phyloP scores from a whole-genome alignment of 345 rosid genomes.

The Viola odorata region DNA sequence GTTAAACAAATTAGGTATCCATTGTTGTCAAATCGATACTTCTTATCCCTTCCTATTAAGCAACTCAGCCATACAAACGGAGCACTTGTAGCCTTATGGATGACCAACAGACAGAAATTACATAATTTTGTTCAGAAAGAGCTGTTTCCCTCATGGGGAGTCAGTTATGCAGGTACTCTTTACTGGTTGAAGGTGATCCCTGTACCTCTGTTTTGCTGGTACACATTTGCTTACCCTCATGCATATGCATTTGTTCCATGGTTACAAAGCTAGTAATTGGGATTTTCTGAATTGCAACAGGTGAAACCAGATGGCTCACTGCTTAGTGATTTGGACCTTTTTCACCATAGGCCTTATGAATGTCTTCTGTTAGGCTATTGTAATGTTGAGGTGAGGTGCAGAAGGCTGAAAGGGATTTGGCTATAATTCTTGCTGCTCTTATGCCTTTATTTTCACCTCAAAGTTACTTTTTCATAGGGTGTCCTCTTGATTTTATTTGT shows the following conservation, averaged over 20 bases:
- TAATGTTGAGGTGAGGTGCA: slow-evolving; percentile 38
- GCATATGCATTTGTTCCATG: slow-evolving; percentile 6
- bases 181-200: slow-evolving; percentile 75
- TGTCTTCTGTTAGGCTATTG: slow-evolving; percentile 71
- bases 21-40: slow-evolving; percentile 73
- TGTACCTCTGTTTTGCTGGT: not conserved
- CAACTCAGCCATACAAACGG: slow-evolving; percentile 66
- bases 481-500: slow-evolving; percentile 8
- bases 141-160: slow-evolving; percentile 76
- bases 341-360: slow-evolving; percentile 92
- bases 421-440: not conserved
- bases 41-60: slow-evolving; percentile 74
- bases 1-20: slow-evolving; percentile 54
- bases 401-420: not conserved
- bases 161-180: slow-evolving; percentile 43
- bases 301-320: slow-evolving; percentile 77
- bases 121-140: slow-evolving; percentile 64
- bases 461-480: slow-evolving; percentile 5
- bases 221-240: not conserved
- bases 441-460: not conserved
- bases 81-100: slow-evolving; percentile 87
- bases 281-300: slow-evolving; percentile 28
- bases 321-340: slow-evolving; percentile 67
- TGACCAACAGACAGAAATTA: slow-evolving; percentile 81
- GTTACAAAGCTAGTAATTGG: slow-evolving; percentile 13